Percentiles rank a stretch among this genome's conserved stretches.
Evolutionary conservation across 106 monocot species (phyloP).

Genomic region (Dendrobium nobile): DNA sequence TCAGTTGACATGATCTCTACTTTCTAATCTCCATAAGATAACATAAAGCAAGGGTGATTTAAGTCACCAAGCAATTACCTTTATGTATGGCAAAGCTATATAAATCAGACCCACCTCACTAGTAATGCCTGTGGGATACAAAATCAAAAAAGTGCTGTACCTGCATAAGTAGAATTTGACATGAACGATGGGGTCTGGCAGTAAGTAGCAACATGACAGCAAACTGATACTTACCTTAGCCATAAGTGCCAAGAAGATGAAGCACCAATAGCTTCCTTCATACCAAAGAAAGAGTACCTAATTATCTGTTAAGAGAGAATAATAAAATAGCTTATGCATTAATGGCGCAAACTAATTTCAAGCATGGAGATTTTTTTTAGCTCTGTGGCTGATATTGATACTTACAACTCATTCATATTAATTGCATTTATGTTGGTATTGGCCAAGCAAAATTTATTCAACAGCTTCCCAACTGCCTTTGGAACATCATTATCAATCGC

Average conservation of each 20-base stretch:
- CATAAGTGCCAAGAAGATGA: constrained; percentile 86
- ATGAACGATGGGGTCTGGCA: background rate
- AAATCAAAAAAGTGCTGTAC: constrained; percentile 79
- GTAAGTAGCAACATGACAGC: background rate
- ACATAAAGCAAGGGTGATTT: too few relatives aligned
- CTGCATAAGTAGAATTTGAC: constrained; percentile 23
- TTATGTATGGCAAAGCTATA: constrained; percentile 62
- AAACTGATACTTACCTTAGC: constrained; percentile 52
- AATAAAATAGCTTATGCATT: background rate
- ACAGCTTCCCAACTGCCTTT: too few relatives aligned
- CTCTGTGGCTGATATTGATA: background rate
- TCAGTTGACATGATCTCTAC: too few relatives aligned
- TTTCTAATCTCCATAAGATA: too few relatives aligned
- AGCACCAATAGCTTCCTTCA: constrained; percentile 76
- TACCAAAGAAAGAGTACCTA: constrained; percentile 88
- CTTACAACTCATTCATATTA: too few relatives aligned
- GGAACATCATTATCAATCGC: too few relatives aligned
- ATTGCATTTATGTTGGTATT: too few relatives aligned
- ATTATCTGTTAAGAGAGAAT: constrained; percentile 43
- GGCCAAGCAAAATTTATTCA: too few relatives aligned
- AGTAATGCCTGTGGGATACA: constrained; percentile 79
- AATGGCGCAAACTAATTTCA: background rate
- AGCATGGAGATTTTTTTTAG: background rate
- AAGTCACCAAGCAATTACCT: constrained; percentile 32
- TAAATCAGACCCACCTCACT: constrained; percentile 83